Conservation (phyloP, 176 grass and related monocot genomes). For the Eragrostis curvula region DNA sequence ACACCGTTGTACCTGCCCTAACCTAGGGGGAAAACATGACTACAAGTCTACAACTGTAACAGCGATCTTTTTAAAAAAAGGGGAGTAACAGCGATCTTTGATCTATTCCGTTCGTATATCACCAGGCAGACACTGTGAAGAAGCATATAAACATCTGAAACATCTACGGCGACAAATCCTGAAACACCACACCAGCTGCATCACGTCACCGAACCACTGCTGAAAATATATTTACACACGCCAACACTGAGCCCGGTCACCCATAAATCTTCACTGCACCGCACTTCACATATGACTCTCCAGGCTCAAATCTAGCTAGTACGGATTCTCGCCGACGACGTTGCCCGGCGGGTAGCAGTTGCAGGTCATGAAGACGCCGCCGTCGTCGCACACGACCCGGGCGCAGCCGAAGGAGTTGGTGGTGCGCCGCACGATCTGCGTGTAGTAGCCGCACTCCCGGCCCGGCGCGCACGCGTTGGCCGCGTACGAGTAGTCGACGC, state of each 20-base stretch:
- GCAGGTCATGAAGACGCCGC: slow-evolving; percentile 72
- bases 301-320: slow-evolving; percentile 37
- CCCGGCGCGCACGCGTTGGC: slow-evolving; percentile 62
- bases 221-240: slow-evolving; percentile 13
- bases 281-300: not conserved
- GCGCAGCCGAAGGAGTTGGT: slow-evolving; percentile 59
- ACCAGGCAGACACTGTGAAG: no score
- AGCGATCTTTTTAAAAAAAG: no score
- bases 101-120: no score
- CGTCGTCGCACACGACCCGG: slow-evolving; percentile 49
- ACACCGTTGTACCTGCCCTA: no score
- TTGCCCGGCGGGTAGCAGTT: slow-evolving; percentile 78
- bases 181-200: not conserved
- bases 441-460: slow-evolving; percentile 66
- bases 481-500: slow-evolving; percentile 60
- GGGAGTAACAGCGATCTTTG: no score
- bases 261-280: no score
- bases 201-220: no score
- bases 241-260: no score
- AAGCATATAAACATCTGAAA: no score
- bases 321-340: slow-evolving; percentile 61
- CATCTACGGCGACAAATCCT: no score
- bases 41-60: no score
- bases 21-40: no score
- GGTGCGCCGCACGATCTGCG: slow-evolving; percentile 71